A percentile compares a stretch with the other conserved stretches of the same genome.
phyloP scores from a whole-genome alignment of 2,329 filamentous ascomycete species.

The Shiraia bambusicola region DNA sequence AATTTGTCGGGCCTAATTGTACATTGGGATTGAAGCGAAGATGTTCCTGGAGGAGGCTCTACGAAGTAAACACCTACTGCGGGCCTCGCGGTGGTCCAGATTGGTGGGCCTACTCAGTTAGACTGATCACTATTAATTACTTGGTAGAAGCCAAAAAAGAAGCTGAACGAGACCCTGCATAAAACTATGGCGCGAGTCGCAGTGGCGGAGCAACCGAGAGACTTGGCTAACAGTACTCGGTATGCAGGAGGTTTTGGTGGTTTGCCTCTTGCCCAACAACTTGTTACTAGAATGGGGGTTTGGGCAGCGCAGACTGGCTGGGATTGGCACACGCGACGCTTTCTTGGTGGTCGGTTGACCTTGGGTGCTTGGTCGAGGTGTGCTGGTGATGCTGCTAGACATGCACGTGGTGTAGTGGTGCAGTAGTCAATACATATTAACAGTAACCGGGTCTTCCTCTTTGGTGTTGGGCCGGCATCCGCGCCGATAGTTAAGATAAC shows the following conservation, averaged over 20 bases:
- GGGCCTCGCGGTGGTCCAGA: conserved; percentile 13
- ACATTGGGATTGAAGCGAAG: neutral
- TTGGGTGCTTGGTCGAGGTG: conserved; percentile 7
- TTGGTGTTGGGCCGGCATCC: too few species aligned
- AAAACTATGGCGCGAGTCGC: conserved; percentile 6
- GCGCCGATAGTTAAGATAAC: neutral
- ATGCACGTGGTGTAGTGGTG: conserved; percentile 29
- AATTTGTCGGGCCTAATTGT: neutral
- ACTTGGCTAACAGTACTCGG: neutral
- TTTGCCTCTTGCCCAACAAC: neutral
- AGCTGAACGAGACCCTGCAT: conserved; percentile 33
- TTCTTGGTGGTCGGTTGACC: conserved; percentile 18
- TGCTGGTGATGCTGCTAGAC: conserved; percentile 15
- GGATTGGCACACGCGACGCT: conserved; percentile 16
- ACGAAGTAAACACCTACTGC: too few species aligned
- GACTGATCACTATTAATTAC: conserved; percentile 9
- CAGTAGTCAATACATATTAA: too few species aligned
- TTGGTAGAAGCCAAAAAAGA: neutral
- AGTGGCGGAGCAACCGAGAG: conserved; percentile 14
- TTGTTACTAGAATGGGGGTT: neutral
- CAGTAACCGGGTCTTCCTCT: neutral
- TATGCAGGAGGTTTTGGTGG: too few species aligned
- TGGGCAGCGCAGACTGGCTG: neutral
- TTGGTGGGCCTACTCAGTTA: conserved; percentile 14
- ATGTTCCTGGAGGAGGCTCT: conserved; percentile 8